phyloP scores from a whole-genome alignment of 345 rosid species.

The Euphorbia peplus region DNA sequence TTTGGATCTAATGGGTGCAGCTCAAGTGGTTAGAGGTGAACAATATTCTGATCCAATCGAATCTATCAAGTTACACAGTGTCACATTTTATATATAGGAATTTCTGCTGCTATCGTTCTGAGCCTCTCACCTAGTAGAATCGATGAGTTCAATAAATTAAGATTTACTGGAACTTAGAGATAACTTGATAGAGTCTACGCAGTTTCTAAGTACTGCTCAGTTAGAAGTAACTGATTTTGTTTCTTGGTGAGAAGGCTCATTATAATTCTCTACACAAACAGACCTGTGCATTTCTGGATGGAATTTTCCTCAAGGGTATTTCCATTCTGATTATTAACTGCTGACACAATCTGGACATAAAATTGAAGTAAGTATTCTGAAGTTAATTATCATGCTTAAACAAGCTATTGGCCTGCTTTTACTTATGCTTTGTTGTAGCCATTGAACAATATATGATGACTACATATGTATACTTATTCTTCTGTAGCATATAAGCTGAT shows the following conservation, averaged over 20 bases:
- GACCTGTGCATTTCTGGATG: not conserved
- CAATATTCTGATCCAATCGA: not conserved
- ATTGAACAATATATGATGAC: not conserved
- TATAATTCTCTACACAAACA: not conserved
- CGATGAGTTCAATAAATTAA: not conserved
- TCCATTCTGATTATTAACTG: not conserved
- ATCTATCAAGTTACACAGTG: not conserved
- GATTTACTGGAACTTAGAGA: not conserved
- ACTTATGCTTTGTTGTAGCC: not conserved
- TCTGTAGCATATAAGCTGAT: not conserved
- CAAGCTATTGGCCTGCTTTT: not conserved
- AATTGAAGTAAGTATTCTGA: not conserved
- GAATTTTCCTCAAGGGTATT: not conserved
- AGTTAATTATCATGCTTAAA: not conserved
- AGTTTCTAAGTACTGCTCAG: not conserved
- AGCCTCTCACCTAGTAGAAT: not conserved
- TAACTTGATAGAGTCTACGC: not conserved
- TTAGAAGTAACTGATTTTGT: not conserved
- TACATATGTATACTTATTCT: not conserved
- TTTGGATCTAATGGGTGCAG: not conserved
- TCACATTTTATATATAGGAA: not conserved
- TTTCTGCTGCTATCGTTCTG: not conserved
- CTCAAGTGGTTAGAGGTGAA: not conserved
- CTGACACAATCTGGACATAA: not conserved
- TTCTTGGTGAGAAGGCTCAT: not conserved